Conservation (phyloP, 108 stramenopile genomes). For the Fragilariopsis cylindrus region DNA sequence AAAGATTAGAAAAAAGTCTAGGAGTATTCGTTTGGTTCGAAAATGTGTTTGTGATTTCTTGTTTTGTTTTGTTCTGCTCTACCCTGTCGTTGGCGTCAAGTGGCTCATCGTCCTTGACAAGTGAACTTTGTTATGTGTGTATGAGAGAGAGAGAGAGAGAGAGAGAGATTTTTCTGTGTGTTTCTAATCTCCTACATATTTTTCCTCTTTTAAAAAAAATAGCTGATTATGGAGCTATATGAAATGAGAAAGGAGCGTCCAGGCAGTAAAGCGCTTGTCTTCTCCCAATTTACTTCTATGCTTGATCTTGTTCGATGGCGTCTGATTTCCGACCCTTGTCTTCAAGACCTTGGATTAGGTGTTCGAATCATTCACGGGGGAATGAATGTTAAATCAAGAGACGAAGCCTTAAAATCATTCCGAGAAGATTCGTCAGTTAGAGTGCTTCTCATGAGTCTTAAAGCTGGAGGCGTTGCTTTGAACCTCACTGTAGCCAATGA, state of each 20-base stretch:
- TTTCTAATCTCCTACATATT: no score
- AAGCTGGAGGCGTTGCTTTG: slow-evolving; percentile 96
- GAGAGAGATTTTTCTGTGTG: no score
- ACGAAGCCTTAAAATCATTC: slow-evolving; percentile 82
- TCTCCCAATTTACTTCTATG: slow-evolving; percentile 97
- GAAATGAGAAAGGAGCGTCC: slow-evolving; percentile 85
- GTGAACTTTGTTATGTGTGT: no score
- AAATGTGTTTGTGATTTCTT: no score
- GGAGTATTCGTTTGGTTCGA: no score
- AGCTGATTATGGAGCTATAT: slow-evolving; percentile 87
- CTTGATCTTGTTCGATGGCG: slow-evolving; percentile 94
- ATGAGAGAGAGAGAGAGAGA: no score
- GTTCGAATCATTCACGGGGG: slow-evolving; percentile 86
- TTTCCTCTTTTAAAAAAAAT: no score
- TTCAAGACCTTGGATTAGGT: slow-evolving; percentile 76
- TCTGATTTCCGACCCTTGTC: slow-evolving; percentile 83
- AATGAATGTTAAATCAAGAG: slow-evolving; percentile 91
- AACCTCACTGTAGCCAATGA: slow-evolving; percentile 93
- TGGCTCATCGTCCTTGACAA: no score
- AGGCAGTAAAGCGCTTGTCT: slow-evolving; percentile 96
- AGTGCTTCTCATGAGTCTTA: slow-evolving; percentile 93
- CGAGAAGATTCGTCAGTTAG: slow-evolving; percentile 81
- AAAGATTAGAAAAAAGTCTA: no score
- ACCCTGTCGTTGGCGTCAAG: no score
- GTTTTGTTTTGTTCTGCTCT: no score